phyloP scores from a whole-genome alignment of 2,329 filamentous ascomycete species.

The Keithomyces neogunnii region DNA sequence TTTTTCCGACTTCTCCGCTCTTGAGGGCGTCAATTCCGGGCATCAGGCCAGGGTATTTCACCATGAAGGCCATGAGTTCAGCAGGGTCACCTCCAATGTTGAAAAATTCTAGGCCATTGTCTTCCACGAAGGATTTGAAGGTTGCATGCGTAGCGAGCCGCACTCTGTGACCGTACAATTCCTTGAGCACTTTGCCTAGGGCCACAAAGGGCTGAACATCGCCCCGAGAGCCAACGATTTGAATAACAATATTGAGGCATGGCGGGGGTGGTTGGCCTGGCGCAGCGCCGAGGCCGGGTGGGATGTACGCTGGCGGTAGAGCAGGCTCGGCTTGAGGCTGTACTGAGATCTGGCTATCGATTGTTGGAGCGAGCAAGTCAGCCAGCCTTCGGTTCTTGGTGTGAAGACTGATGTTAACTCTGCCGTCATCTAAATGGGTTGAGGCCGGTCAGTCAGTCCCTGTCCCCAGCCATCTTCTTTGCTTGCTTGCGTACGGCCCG shows the following conservation, averaged over 20 bases:
- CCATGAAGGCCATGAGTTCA: conserved; percentile 82
- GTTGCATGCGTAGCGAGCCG: conserved; percentile 64
- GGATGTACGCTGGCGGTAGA: conserved; percentile 62
- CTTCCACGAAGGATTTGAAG: conserved; percentile 60
- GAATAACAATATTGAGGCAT: conserved; percentile 61
- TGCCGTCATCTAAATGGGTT: conserved; percentile 53
- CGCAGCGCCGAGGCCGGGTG: conserved; percentile 59
- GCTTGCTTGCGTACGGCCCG: neutral
- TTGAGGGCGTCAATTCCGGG: conserved; percentile 70
- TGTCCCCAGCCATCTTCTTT: neutral
- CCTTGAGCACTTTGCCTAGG: conserved; percentile 55
- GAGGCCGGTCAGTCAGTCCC: neutral
- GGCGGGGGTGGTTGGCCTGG: conserved; percentile 49
- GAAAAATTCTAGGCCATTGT: conserved; percentile 68
- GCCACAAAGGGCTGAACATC: conserved; percentile 72
- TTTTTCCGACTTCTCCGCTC: conserved; percentile 67
- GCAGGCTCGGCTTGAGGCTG: conserved; percentile 36
- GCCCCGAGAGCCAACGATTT: conserved; percentile 66
- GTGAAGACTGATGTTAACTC: conserved; percentile 72
- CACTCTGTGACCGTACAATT: conserved; percentile 61
- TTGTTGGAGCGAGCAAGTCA: conserved; percentile 56
- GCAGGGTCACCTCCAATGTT: conserved; percentile 68
- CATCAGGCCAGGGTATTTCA: conserved; percentile 80
- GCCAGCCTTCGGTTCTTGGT: conserved; percentile 59
- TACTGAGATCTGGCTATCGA: conserved; percentile 47